Evolutionary conservation across 352 stramenopile genomes (phyloP).

Genomic region (Phytophthora litchii): DNA sequence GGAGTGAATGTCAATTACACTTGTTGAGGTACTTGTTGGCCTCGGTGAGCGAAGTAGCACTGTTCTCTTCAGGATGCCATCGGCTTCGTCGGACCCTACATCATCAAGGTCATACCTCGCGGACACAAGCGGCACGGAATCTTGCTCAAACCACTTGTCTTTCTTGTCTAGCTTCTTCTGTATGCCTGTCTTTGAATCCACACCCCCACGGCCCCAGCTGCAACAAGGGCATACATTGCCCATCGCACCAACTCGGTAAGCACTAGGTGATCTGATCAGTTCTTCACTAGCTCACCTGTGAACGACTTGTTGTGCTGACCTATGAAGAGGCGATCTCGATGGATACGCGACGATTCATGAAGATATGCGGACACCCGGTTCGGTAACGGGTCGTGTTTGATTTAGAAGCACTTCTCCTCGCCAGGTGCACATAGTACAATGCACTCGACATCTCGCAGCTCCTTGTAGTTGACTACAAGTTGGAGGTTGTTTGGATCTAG

Average conservation of each 20-base stretch:
- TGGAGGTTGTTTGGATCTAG: slow-evolving; percentile 70
- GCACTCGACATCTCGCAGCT: slow-evolving; percentile 73
- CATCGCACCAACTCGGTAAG: slow-evolving; percentile 17
- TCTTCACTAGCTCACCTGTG: not conserved
- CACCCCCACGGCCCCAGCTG: slow-evolving; percentile 19
- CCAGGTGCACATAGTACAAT: slow-evolving; percentile 71
- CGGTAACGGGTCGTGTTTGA: slow-evolving; percentile 6
- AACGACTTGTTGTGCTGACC: not conserved
- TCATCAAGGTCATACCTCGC: slow-evolving; percentile 45
- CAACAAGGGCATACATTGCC: slow-evolving; percentile 39
- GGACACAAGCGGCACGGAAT: slow-evolving; percentile 64
- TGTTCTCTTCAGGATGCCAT: slow-evolving; percentile 53
- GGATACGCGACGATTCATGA: slow-evolving; percentile 37
- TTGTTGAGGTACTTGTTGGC: slow-evolving; percentile 14
- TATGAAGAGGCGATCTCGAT: slow-evolving; percentile 17
- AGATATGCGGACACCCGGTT: slow-evolving; percentile 19
- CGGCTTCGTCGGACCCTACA: slow-evolving; percentile 37
- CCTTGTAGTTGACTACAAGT: slow-evolving; percentile 84
- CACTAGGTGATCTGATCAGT: not conserved
- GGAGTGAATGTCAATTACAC: slow-evolving; percentile 1
- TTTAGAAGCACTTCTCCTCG: slow-evolving; percentile 53
- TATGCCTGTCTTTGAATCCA: slow-evolving; percentile 10
- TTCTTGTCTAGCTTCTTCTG: slow-evolving; percentile 31
- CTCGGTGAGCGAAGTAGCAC: slow-evolving; percentile 57
- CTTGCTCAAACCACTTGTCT: slow-evolving; percentile 66